Percentiles rank a stretch among this genome's conserved stretches.
Evolutionary conservation across 768 basidiomycete genomes (phyloP).

Genomic region (Boletales sp.): DNA sequence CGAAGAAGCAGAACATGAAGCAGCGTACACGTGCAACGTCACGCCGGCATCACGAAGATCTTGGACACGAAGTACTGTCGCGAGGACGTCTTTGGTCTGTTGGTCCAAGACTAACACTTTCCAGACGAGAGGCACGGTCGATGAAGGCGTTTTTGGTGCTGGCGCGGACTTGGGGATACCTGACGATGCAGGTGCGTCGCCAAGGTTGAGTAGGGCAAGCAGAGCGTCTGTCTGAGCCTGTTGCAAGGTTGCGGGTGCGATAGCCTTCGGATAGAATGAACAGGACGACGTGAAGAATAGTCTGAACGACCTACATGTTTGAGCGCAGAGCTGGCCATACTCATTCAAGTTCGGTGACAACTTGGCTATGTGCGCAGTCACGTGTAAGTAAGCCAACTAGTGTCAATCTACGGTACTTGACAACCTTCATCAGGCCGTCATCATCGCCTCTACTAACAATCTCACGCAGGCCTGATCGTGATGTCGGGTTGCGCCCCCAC

Average conservation of each 20-base stretch:
- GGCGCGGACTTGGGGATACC: conserved; percentile 28
- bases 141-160: conserved; percentile 47
- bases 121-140: conserved; percentile 82
- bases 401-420: background rate
- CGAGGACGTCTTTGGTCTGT: conserved; percentile 92
- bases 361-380: conserved; percentile 10
- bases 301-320: conserved; percentile 38
- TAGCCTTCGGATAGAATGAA: conserved; percentile 35
- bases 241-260: conserved; percentile 64
- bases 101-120: conserved; percentile 95
- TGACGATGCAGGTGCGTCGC: conserved; percentile 41
- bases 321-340: conserved; percentile 41
- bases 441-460: no score
- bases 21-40: conserved; percentile 90
- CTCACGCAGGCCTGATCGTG: no score
- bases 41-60: conserved; percentile 96
- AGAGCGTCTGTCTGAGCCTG: conserved; percentile 86
- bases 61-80: conserved; percentile 92
- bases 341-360: background rate
- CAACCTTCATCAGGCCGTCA: background rate
- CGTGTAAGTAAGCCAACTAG: conserved; percentile 8
- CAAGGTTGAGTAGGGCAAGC: conserved; percentile 83
- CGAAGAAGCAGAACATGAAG: background rate
- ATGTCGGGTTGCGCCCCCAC: no score
- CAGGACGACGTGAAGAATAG: background rate